phyloP scores from a whole-genome alignment of 768 basidiomycete genomes.

The Pleurotus cornucopiae region DNA sequence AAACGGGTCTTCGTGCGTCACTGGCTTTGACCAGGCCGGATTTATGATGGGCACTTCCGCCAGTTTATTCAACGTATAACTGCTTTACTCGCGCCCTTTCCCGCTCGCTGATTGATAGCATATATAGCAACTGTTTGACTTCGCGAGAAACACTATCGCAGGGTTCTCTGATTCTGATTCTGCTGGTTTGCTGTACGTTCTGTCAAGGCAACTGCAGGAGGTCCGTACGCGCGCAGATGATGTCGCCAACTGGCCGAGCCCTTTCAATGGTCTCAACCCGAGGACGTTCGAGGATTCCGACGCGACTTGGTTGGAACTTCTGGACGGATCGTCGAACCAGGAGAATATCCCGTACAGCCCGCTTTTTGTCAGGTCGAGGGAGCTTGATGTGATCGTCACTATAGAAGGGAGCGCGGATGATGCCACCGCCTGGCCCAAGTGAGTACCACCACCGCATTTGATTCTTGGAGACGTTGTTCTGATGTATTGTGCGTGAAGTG shows the following conservation, averaged over 20 bases:
- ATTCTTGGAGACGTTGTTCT: too few relatives aligned
- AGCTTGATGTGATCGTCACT: constrained; percentile 71
- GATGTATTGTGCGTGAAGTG: constrained; percentile 28
- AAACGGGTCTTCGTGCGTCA: constrained; percentile 58
- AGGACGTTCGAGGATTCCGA: constrained; percentile 50
- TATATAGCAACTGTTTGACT: constrained; percentile 45
- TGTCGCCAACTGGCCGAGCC: constrained; percentile 69
- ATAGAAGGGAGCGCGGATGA: constrained; percentile 65
- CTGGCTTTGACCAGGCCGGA: constrained; percentile 68
- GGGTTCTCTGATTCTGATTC: constrained; percentile 32
- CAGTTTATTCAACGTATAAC: constrained; percentile 55
- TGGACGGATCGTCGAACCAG: constrained; percentile 67
- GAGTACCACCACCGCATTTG: constrained; percentile 12
- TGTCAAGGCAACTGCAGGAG: constrained; percentile 40
- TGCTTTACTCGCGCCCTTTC: constrained; percentile 8
- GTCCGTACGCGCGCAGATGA: constrained; percentile 51
- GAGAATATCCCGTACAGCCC: constrained; percentile 73
- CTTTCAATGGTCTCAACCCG: constrained; percentile 45
- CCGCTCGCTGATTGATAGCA: not conserved
- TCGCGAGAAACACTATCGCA: constrained; percentile 34
- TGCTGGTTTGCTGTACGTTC: constrained; percentile 41
- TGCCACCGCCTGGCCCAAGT: constrained; percentile 65
- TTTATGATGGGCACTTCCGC: constrained; percentile 78
- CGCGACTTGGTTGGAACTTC: constrained; percentile 52
- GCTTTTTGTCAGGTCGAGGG: constrained; percentile 64